phyloP scores from a whole-genome alignment of 169 alveolate species.

The Plasmodium inui region DNA sequence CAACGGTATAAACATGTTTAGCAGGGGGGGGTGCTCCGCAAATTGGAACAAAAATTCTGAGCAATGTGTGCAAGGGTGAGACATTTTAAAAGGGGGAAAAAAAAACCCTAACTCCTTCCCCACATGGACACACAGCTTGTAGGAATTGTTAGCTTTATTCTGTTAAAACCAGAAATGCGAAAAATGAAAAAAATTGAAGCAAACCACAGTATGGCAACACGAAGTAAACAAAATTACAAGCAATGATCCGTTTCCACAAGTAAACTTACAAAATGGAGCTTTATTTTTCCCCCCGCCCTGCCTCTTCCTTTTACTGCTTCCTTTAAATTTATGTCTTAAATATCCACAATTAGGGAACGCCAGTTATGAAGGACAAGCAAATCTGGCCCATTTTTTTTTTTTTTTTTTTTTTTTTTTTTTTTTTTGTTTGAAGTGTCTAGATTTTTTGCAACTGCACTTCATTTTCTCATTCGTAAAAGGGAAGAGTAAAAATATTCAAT shows the following conservation, averaged over 20 bases:
- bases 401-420: too few relatives aligned
- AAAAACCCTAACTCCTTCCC: background rate
- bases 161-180: slow-evolving; percentile 1
- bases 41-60: slow-evolving; percentile 8
- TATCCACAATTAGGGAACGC: background rate
- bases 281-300: background rate
- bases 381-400: background rate
- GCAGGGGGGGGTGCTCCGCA: slow-evolving; percentile 5
- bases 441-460: slow-evolving; percentile 14
- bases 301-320: background rate
- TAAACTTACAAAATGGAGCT: background rate
- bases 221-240: slow-evolving; percentile 14
- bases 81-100: slow-evolving; percentile 3
- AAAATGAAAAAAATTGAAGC: background rate
- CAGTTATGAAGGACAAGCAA: background rate
- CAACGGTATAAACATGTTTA: background rate
- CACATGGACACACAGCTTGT: slow-evolving; percentile 42
- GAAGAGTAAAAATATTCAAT: slow-evolving; percentile 5
- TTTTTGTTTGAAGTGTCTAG: slow-evolving; percentile 6
- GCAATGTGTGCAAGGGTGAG: background rate
- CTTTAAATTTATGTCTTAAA: slow-evolving; percentile 1
- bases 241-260: slow-evolving; percentile 13
- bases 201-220: background rate
- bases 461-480: slow-evolving; percentile 4
- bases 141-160: slow-evolving; percentile 15